phyloP scores from a whole-genome alignment of 1,139 yeast species.

The Blastobotrys illinoisensis region DNA sequence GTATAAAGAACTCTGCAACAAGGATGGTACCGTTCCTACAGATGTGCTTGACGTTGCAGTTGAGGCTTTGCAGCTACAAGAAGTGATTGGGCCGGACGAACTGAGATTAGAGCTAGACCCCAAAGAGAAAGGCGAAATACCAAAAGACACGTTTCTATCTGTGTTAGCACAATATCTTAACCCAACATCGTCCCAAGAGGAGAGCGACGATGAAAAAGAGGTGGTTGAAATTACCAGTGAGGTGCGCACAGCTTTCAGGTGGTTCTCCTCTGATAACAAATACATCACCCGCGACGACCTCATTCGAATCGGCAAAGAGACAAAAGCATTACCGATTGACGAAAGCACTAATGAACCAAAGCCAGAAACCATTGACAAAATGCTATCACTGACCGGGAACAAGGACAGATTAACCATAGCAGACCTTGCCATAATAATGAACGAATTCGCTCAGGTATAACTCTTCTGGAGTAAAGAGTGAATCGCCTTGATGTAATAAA shows the following conservation, averaged over 20 bases:
- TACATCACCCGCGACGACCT: not conserved
- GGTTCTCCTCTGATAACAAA: not conserved
- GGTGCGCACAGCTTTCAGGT: not conserved
- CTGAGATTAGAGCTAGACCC: not conserved
- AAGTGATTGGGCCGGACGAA: not conserved
- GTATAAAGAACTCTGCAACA: not conserved
- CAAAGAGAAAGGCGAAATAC: not conserved
- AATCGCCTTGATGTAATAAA: no score
- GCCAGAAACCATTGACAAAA: not conserved
- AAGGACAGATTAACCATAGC: not conserved
- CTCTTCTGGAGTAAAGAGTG: no score
- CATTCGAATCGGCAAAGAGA: conserved; percentile 4
- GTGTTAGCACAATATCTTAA: not conserved
- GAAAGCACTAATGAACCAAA: not conserved
- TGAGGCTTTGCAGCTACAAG: not conserved
- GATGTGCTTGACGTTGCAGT: not conserved
- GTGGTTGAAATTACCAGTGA: not conserved
- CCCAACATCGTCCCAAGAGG: not conserved
- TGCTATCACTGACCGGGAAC: not conserved
- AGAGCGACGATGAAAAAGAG: not conserved
- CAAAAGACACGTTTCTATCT: not conserved
- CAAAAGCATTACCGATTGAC: conserved; percentile 8
- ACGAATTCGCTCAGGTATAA: not conserved
- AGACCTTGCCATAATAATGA: not conserved
- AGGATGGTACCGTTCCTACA: not conserved